Conservation (phyloP, 371 early-diverging fungal genomes). For the Thermomucor indicae-seudaticae region DNA sequence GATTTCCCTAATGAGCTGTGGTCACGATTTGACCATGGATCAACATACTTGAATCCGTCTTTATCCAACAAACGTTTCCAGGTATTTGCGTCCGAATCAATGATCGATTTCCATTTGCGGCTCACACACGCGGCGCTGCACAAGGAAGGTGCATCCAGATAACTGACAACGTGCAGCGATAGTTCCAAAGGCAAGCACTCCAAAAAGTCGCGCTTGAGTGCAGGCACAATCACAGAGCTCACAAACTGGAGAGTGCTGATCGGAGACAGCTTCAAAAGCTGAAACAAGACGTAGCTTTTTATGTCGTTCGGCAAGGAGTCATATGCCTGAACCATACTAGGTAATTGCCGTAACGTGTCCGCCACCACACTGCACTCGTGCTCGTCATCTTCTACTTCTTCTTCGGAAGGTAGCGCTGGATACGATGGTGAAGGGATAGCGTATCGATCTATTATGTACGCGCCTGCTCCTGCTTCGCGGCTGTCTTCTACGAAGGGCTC, state of each 20-base stretch:
- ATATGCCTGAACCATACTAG: constrained; percentile 27
- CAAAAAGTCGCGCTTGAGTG: constrained; percentile 84
- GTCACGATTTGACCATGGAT: background rate
- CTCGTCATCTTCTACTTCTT: background rate
- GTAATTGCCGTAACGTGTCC: constrained; percentile 10
- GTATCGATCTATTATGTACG: constrained; percentile 10
- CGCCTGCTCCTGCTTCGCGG: background rate
- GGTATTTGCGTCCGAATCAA: constrained; percentile 70
- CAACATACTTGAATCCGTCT: constrained; percentile 33
- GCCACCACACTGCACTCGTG: background rate
- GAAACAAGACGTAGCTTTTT: constrained; percentile 37
- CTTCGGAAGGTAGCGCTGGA: background rate
- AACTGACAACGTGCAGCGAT: constrained; percentile 68
- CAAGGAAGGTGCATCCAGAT: constrained; percentile 76
- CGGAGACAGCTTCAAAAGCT: constrained; percentile 36
- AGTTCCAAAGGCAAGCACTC: constrained; percentile 75
- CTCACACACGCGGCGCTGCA: constrained; percentile 81
- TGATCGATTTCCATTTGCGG: constrained; percentile 68
- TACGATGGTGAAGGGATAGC: constrained; percentile 15
- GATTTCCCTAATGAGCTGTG: background rate
- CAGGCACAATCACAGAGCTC: constrained; percentile 73
- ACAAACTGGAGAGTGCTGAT: constrained; percentile 78
- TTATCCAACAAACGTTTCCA: constrained; percentile 56
- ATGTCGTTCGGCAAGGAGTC: constrained; percentile 25
- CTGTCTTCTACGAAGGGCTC: background rate